Percentiles rank a stretch among this genome's conserved stretches.
phyloP scores from a whole-genome alignment of 1,284 basidiomycete genomes.

The Fistulina hepatica region DNA sequence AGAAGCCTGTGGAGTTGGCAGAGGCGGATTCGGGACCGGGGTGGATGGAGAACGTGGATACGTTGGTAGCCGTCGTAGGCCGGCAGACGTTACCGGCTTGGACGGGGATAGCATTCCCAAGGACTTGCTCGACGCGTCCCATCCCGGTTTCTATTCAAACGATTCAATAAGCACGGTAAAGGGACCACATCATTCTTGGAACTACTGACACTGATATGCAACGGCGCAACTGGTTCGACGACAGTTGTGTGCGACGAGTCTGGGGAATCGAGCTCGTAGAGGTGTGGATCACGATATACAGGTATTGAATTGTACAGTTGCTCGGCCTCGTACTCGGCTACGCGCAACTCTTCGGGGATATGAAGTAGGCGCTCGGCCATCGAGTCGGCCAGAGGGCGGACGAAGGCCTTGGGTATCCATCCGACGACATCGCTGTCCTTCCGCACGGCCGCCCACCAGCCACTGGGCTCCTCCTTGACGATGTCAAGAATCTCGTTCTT shows the following conservation, averaged over 20 bases:
- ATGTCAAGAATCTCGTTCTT: conserved; percentile 58
- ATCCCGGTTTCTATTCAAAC: too few relatives aligned
- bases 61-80: too few relatives aligned
- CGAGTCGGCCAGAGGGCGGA: conserved; percentile 32
- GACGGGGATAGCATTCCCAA: too few relatives aligned
- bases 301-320: conserved; percentile 31
- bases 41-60: too few relatives aligned
- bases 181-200: too few relatives aligned
- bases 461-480: conserved; percentile 55
- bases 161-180: too few relatives aligned
- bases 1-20: too few relatives aligned
- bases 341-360: conserved; percentile 29
- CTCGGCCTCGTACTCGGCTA: conserved; percentile 38
- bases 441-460: conserved; percentile 73
- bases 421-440: conserved; percentile 41
- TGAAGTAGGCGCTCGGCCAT: conserved; percentile 35
- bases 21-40: too few relatives aligned
- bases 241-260: conserved; percentile 8
- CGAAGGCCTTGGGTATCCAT: conserved; percentile 61
- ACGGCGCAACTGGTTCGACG: neutral
- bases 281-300: conserved; percentile 20
- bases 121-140: too few relatives aligned
- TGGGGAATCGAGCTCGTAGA: conserved; percentile 18
- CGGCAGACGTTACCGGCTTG: too few relatives aligned
- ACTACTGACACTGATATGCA: too few relatives aligned